These are phyloP conservation scores for Amanita subjunquillea DNA, from an alignment of 768 basidiomycete genomes.

Conservation along the genomic window DNA sequence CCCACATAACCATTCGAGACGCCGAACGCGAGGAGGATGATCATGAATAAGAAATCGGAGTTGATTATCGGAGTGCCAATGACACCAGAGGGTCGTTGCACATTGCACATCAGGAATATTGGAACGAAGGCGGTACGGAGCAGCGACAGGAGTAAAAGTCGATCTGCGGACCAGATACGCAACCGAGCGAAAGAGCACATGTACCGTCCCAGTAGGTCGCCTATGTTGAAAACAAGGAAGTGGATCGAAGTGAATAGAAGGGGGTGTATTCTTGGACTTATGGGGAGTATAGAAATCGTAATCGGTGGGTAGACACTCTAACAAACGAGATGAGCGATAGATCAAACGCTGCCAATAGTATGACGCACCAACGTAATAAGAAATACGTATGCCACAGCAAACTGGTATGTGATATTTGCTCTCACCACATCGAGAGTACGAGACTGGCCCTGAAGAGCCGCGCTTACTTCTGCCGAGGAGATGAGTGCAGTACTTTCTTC, in stretches of 20 bases:
- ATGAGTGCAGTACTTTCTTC: conserved; percentile 28
- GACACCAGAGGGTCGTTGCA: conserved; percentile 36
- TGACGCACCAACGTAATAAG: conserved; percentile 64
- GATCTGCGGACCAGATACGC: conserved; percentile 57
- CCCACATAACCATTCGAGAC: conserved; percentile 73
- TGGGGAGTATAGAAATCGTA: conserved; percentile 65
- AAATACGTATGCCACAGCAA: conserved; percentile 71
- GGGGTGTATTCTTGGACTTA: conserved; percentile 57
- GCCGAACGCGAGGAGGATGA: conserved; percentile 66
- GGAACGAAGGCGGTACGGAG: conserved; percentile 77
- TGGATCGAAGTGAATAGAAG: conserved; percentile 75
- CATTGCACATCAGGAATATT: conserved; percentile 81
- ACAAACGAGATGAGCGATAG: neutral
- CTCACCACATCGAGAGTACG: conserved; percentile 40
- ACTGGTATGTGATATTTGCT: conserved; percentile 57
- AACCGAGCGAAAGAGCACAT: conserved; percentile 56
- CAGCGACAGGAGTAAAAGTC: conserved; percentile 53
- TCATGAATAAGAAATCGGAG: conserved; percentile 70
- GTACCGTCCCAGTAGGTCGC: conserved; percentile 64
- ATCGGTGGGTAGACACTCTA: conserved; percentile 85
- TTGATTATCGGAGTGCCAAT: conserved; percentile 43
- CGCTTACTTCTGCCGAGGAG: conserved; percentile 15
- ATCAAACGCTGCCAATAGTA: neutral
- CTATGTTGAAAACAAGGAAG: conserved; percentile 66
- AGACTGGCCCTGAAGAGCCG: conserved; percentile 12